phyloP scores from a whole-genome alignment of 768 basidiomycete species.

The Termitomyces sp. region DNA sequence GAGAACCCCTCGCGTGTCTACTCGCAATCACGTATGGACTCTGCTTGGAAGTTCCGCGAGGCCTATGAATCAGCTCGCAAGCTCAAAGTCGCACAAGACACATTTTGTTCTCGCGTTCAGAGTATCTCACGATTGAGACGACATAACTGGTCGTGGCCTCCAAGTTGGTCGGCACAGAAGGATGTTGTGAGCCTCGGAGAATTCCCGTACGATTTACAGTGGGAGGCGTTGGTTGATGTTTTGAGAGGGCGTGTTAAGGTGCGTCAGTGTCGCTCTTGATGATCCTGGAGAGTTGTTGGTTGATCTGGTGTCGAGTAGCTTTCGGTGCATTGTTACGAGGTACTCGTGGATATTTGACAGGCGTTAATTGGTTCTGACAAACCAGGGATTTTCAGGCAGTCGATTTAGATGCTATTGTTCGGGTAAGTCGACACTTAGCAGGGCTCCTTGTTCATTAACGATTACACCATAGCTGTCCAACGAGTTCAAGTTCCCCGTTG shows the following conservation, averaged over 20 bases:
- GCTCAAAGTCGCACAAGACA: conserved; percentile 64
- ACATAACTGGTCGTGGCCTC: conserved; percentile 4
- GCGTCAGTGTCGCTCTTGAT: not conserved
- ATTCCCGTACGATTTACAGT: conserved; percentile 66
- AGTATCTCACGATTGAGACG: conserved; percentile 7
- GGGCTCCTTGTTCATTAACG: not conserved
- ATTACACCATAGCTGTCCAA: conserved; percentile 49
- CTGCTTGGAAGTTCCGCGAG: conserved; percentile 61
- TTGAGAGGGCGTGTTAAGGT: conserved; percentile 74
- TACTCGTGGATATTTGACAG: not conserved
- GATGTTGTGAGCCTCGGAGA: conserved; percentile 21
- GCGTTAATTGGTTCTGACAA: not conserved
- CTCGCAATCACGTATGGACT: conserved; percentile 52
- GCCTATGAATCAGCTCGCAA: conserved; percentile 66
- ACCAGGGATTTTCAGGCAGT: conserved; percentile 37
- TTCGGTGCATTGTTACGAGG: conserved; percentile 40
- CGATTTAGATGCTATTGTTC: conserved; percentile 61
- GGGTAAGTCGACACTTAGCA: conserved; percentile 31
- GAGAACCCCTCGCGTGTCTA: conserved; percentile 54
- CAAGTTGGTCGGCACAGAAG: not conserved
- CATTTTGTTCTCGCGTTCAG: conserved; percentile 49
- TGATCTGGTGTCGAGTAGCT: conserved; percentile 16
- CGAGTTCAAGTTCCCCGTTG: conserved; percentile 74
- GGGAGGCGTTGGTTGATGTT: conserved; percentile 67
- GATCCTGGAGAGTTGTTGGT: not conserved